Conservation (phyloP, 306 rosid species). For the Pachyrhizus erosus region DNA sequence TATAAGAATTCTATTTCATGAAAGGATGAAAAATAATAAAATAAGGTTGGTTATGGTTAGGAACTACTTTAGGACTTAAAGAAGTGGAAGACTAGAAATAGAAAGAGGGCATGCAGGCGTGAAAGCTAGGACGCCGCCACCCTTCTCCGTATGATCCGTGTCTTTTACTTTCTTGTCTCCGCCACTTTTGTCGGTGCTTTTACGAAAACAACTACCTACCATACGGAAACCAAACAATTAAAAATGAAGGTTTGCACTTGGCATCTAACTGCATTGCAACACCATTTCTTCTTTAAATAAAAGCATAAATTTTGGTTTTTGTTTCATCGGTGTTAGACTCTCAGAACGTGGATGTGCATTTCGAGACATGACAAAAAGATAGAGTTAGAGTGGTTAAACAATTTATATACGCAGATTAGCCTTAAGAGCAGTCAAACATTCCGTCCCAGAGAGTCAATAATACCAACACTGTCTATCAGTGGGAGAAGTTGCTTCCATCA, state of each 20-base stretch:
- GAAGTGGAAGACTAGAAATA: not conserved
- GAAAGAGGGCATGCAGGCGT: slow-evolving; percentile 7
- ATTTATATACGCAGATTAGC: slow-evolving; percentile 7
- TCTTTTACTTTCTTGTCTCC: slow-evolving; percentile 61
- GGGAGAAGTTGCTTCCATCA: slow-evolving; percentile 13
- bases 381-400: not conserved
- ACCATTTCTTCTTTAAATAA: not conserved
- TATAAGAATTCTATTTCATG: not conserved
- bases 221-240: slow-evolving; percentile 29
- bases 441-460: slow-evolving; percentile 20
- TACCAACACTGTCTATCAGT: not conserved
- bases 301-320: too few species aligned
- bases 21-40: slow-evolving; percentile 11
- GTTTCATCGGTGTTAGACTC: too few species aligned
- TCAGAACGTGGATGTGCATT: slow-evolving; percentile 35
- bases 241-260: not conserved
- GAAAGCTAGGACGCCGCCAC: slow-evolving; percentile 47
- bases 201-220: slow-evolving; percentile 47
- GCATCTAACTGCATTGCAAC: not conserved
- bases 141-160: slow-evolving; percentile 47
- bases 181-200: slow-evolving; percentile 51
- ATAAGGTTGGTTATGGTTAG: not conserved
- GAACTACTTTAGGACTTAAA: too few species aligned
- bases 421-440: slow-evolving; percentile 40
- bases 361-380: slow-evolving; percentile 37